Evolutionary conservation across 2,329 filamentous ascomycete species (phyloP), one percentile per base, ranked within the genome.

Genomic region (Nannizzia gypsea): DNA sequence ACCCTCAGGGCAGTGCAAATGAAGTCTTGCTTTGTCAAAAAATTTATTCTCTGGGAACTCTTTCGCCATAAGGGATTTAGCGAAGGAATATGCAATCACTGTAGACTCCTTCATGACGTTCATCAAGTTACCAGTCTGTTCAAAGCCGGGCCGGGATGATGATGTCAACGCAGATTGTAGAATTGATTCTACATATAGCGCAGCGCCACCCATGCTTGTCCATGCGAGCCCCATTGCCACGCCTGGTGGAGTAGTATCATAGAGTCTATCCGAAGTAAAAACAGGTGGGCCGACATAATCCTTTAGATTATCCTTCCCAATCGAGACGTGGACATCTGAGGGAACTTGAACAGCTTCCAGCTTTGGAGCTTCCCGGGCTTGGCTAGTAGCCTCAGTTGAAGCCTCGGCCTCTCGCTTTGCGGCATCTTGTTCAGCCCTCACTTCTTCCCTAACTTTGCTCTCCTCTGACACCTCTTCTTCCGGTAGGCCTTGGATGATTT

Each of bases 71-170:
- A 92, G 80, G 0, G 90, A 86, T 77, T 97, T 97, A 68, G 90
- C 86, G 69, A 96, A 99, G 0, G 90, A 95, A 78, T 99, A 97
- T 54, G 93, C 95, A 65, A 99, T 96, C 1, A 84, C 80, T 0
- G 90, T 93, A 1, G 91, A 96, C 76, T 99, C 93, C 76, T 96
- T 97, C 95, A 99, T 99, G 42, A 99, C 93, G 15, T 84, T 83
- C 77, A 96, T 93, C 56, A 99, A 81, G 70, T 97, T 97, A 61
- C 93, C 93, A 0, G 93, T 99, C 62, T 91, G 90, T 69, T 96
- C 89, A 48, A 99, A 79, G 17, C 87, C 83, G 5, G 92, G 87
- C 17, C 87, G 82, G 26, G 89, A 92, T 61, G 81, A 81, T 28
- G 85, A 80, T 9, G 84, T 84, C 55, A 97, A 81, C 0, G 88